Base-by-base conservation (phyloP, 371 early-diverging fungal genomes). In the Actinomortierella ambigua region DNA sequence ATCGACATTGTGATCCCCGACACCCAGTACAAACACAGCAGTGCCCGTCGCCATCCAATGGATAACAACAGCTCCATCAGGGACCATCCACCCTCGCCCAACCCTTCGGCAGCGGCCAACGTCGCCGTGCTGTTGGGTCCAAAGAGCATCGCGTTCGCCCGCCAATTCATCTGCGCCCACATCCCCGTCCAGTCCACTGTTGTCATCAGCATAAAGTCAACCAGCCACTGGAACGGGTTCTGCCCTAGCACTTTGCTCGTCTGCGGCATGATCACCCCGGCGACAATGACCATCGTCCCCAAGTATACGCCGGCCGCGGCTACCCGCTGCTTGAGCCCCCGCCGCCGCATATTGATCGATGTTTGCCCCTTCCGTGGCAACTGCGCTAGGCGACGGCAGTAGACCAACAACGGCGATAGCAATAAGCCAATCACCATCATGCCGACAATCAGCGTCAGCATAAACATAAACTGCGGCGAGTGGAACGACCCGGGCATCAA, bases 401-500 rank as follows among this genome's bases (percentile, higher is more conserved):
- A 67, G 53, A 82, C 77, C 22, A 92, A 61, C 2, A 89, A 60
- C 1, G 90, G 89, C 26, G 77, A 77, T 2, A 81, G 49, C 1
- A 84, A 20, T 7, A 85, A 57, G 5, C 91, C 91, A 51, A 90
- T 85, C 24, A 90, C 63, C 3, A 91, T 29, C 82, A 90, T 90
- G 0, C 93, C 93, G 14, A 89, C 68, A n/a, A 91, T 75, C 4
- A 92, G 63, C 14, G 75, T 57, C 75, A 73, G 41, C 51, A 73
- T 39, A 54, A 73, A 67, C 61, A 73, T 50, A 43, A 67, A 73
- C 23, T 73, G 60, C 0, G 75, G 75, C 11, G 34, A 6, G 11
- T 34, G 34, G 34, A 34, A 34, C 34, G 34, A 34, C 11, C 34
- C 34, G 4, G 34, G 34, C 34, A 34, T 34, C 11, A 34, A 34